Conservation (phyloP, 164 flowering plant species). For the Kingdonia uniflora region DNA sequence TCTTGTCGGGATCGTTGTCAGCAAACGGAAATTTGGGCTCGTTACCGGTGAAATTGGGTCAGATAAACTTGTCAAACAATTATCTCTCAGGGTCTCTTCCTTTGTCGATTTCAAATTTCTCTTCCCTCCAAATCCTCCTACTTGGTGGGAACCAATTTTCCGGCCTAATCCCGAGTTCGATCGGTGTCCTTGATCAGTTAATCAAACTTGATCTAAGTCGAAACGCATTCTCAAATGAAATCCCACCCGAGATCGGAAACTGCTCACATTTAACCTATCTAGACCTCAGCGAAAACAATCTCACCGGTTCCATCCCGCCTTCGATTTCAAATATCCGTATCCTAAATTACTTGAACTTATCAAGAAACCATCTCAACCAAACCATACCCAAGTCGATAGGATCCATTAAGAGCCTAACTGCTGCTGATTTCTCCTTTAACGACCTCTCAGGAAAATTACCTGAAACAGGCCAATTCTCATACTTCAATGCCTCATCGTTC, state of each 20-base stretch:
- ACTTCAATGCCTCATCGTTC: conserved; percentile 74
- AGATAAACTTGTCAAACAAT: conserved; percentile 70
- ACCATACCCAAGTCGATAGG: conserved; percentile 67
- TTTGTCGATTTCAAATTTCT: conserved; percentile 48
- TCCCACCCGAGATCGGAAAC: conserved; percentile 59
- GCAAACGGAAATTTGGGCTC: conserved; percentile 35
- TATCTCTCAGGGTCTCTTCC: conserved; percentile 63
- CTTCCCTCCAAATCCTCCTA: conserved; percentile 56
- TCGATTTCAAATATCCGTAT: conserved; percentile 51
- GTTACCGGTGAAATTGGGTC: conserved; percentile 34
- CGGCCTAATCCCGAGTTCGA: conserved; percentile 52
- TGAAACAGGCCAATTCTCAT: conserved; percentile 66
- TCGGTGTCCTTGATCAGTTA: conserved; percentile 47
- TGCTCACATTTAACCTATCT: conserved; percentile 59
- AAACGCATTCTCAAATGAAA: conserved; percentile 45
- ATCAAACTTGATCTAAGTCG: conserved; percentile 61
- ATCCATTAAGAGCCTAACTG: conserved; percentile 72
- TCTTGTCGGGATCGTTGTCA: conserved; percentile 45
- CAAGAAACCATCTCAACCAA: conserved; percentile 61
- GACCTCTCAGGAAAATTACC: conserved; percentile 77
- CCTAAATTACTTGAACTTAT: conserved; percentile 71
- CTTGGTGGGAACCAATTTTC: conserved; percentile 58
- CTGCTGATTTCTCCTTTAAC: conserved; percentile 90
- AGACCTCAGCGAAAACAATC: conserved; percentile 76
- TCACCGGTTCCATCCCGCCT: conserved; percentile 64